Evolutionary conservation across 768 basidiomycete genomes (phyloP).

Genomic region (Tulasnella sp.): DNA sequence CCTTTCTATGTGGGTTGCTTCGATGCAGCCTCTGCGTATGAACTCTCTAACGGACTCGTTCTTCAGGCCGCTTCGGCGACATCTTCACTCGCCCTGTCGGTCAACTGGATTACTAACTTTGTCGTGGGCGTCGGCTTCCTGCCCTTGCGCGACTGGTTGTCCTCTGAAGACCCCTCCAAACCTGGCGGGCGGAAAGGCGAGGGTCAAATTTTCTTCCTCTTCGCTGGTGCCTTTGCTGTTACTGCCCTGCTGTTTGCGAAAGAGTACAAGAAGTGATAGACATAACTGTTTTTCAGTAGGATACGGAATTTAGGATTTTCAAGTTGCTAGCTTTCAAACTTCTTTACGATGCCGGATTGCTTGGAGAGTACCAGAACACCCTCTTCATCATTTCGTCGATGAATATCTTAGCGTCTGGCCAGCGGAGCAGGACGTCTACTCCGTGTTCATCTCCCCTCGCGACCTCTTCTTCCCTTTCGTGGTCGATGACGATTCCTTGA

Average conservation of each 20-base stretch:
- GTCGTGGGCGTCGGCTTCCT: constrained; percentile 75
- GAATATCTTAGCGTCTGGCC: constrained; percentile 6
- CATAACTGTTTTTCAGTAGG: background rate
- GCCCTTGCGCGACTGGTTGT: constrained; percentile 62
- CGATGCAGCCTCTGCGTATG: background rate
- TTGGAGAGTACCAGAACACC: constrained; percentile 5
- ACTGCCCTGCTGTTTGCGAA: background rate
- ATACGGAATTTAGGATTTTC: background rate
- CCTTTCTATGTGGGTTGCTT: constrained; percentile 51
- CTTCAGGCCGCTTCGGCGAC: constrained; percentile 22
- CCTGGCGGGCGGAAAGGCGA: background rate
- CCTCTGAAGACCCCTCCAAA: background rate
- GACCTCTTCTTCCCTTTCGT: background rate
- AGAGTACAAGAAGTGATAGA: background rate
- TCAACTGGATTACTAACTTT: constrained; percentile 64
- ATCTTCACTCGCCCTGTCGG: constrained; percentile 22
- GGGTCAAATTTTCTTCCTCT: constrained; percentile 1
- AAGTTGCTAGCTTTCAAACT: background rate
- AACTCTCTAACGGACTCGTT: too few relatives aligned
- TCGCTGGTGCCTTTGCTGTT: background rate
- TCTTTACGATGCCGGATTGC: background rate
- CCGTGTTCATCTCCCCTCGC: constrained; percentile 8
- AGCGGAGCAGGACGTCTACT: constrained; percentile 1
- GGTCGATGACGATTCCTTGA: constrained; percentile 9
- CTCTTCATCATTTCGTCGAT: constrained; percentile 9